Evolutionary conservation across 129 eudicot species (phyloP).

Genomic region (Lactuca saligna): DNA sequence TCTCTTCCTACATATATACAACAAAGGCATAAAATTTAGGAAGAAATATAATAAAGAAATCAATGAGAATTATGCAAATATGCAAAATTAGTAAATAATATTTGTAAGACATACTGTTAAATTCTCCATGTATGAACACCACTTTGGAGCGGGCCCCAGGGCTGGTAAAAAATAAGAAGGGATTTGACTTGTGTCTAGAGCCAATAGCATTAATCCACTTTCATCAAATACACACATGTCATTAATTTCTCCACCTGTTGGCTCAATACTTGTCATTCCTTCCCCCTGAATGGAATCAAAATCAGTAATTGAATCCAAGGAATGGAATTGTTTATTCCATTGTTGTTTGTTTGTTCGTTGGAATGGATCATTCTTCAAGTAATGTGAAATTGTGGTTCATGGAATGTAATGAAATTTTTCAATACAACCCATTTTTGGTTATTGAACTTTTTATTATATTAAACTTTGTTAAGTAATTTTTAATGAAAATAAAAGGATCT

Average conservation of each 20-base stretch:
- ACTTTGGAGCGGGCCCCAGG: constrained; percentile 97
- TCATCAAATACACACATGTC: constrained; percentile 71
- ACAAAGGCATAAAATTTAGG: too few species aligned
- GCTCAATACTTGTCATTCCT: constrained; percentile 96
- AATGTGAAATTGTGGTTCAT: too few species aligned
- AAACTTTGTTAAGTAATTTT: neutral
- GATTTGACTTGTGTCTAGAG: constrained; percentile 77
- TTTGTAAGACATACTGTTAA: constrained; percentile 51
- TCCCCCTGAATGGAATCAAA: constrained; percentile 67
- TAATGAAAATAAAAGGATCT: constrained; percentile 9
- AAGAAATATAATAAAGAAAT: too few species aligned
- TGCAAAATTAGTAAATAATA: neutral
- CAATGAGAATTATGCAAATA: neutral
- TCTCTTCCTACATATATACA: constrained; percentile 63
- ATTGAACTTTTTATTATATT: neutral
- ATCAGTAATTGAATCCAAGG: too few species aligned
- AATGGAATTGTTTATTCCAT: too few species aligned
- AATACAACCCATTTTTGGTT: neutral
- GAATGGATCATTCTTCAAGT: too few species aligned
- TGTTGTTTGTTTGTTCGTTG: too few species aligned
- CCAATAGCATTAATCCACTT: constrained; percentile 84
- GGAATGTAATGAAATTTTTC: neutral
- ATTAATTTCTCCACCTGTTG: constrained; percentile 78
- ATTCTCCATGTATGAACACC: constrained; percentile 89
- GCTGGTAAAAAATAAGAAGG: constrained; percentile 91